These are phyloP conservation scores for Cladosporium sp. DNA, from an alignment of 2,329 filamentous ascomycete species.

Conservation along the genomic window DNA sequence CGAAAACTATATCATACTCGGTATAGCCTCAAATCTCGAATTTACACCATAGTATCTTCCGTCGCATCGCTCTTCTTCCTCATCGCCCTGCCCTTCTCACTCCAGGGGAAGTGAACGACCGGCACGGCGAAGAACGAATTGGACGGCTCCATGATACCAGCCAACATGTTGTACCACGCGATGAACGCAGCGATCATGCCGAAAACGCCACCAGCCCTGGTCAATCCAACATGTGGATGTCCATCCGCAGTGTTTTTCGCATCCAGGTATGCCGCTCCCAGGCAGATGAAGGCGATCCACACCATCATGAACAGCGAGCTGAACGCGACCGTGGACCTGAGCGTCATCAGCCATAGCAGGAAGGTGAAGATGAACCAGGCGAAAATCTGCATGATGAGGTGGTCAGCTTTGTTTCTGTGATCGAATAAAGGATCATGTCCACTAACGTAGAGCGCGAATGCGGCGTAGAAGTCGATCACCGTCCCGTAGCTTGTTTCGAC, in stretches of 20 bases:
- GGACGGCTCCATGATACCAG: conserved; percentile 64
- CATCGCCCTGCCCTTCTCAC: conserved; percentile 23
- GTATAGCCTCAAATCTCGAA: not conserved
- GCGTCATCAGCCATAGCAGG: conserved; percentile 67
- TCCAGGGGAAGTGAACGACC: conserved; percentile 36
- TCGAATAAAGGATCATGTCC: not conserved
- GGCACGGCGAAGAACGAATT: conserved; percentile 28
- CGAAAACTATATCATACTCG: not conserved
- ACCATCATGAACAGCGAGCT: conserved; percentile 73
- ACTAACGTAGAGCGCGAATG: conserved; percentile 69
- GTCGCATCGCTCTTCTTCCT: conserved; percentile 8
- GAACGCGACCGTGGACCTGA: conserved; percentile 74
- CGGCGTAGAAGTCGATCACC: conserved; percentile 49
- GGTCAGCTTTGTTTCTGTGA: not conserved
- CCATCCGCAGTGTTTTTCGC: conserved; percentile 39
- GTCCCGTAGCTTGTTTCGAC: conserved; percentile 48
- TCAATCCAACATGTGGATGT: conserved; percentile 26
- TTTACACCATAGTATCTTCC: too few species aligned
- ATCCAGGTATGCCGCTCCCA: conserved; percentile 7
- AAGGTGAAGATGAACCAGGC: conserved; percentile 85
- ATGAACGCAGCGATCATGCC: conserved; percentile 76
- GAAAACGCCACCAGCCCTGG: conserved; percentile 71
- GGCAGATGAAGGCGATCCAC: conserved; percentile 40
- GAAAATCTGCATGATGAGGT: conserved; percentile 17
- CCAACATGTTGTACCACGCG: conserved; percentile 54